These are phyloP conservation scores for Talaromyces albobiverticillius DNA, from an alignment of 2,329 filamentous ascomycete species.

Conservation along the genomic window DNA sequence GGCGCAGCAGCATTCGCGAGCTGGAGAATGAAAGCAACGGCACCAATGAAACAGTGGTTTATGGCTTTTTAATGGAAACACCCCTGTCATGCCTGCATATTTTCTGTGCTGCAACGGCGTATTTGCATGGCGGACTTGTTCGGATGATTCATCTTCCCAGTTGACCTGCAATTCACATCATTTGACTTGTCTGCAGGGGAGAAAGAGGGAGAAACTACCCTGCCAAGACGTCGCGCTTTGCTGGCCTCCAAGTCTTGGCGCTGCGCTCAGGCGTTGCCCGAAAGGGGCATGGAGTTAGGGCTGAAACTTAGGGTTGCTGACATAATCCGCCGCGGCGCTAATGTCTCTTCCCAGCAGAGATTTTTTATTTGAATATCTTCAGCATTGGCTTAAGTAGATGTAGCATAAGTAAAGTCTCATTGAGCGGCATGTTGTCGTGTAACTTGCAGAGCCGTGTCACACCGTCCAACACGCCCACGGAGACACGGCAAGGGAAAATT, in stretches of 20 bases:
- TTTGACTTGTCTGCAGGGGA: neutral
- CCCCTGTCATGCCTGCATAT: neutral
- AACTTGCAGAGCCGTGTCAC: no score
- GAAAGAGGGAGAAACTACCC: neutral
- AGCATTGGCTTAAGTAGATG: no score
- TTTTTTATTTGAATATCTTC: no score
- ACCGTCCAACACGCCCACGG: no score
- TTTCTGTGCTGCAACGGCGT: neutral
- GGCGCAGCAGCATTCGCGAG: neutral
- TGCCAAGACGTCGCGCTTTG: neutral
- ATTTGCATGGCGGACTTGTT: neutral
- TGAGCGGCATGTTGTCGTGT: no score
- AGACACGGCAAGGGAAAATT: no score
- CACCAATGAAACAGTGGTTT: neutral
- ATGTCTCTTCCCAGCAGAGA: neutral
- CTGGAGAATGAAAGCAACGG: neutral
- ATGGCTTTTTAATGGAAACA: neutral
- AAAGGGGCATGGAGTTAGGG: constrained; percentile 13
- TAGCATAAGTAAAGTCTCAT: no score
- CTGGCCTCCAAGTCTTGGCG: neutral
- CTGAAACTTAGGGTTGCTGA: constrained; percentile 16
- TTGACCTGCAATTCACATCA: neutral
- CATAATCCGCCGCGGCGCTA: neutral
- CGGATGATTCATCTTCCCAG: neutral
- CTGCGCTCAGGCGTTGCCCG: neutral